Percentiles rank a stretch among this genome's conserved stretches.
Conservation (phyloP, 345 rosid species). For the Durio zibethinus region DNA sequence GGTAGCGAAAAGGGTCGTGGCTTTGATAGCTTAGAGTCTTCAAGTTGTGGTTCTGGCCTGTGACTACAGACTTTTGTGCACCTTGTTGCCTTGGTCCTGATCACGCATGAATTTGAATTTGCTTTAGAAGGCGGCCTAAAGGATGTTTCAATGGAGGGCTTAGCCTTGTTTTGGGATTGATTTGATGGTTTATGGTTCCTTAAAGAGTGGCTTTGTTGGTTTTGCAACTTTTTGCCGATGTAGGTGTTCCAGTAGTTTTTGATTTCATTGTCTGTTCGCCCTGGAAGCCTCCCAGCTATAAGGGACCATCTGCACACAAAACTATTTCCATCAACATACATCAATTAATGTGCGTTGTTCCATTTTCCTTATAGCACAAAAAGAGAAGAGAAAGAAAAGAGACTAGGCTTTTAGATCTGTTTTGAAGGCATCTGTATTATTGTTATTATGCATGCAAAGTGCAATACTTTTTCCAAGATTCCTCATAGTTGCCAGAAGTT, state of each 20-base stretch:
- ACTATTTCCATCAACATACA: not conserved
- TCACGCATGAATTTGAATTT: not conserved
- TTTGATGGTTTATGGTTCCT: not conserved
- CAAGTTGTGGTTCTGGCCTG: not conserved
- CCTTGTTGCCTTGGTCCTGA: constrained; percentile 16
- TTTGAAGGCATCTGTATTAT: not conserved
- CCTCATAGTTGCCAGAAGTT: not conserved
- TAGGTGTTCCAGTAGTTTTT: constrained; percentile 48
- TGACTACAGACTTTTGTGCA: not conserved
- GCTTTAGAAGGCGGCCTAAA: not conserved
- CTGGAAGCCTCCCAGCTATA: constrained; percentile 45
- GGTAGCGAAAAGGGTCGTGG: not conserved
- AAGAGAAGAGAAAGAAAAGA: no score
- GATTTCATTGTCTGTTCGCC: constrained; percentile 50
- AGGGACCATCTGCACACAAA: constrained; percentile 32
- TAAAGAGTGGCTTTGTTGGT: not conserved
- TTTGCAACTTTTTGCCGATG: not conserved
- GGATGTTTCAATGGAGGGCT: not conserved
- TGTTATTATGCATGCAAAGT: not conserved
- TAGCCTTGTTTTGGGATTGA: not conserved
- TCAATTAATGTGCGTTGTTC: not conserved
- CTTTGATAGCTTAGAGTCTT: not conserved
- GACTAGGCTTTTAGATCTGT: not conserved
- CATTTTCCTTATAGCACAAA: not conserved
- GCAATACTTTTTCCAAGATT: not conserved